Base-by-base conservation (phyloP, 1,284 basidiomycete genomes). In the Salmacisia buchloeana region DNA sequence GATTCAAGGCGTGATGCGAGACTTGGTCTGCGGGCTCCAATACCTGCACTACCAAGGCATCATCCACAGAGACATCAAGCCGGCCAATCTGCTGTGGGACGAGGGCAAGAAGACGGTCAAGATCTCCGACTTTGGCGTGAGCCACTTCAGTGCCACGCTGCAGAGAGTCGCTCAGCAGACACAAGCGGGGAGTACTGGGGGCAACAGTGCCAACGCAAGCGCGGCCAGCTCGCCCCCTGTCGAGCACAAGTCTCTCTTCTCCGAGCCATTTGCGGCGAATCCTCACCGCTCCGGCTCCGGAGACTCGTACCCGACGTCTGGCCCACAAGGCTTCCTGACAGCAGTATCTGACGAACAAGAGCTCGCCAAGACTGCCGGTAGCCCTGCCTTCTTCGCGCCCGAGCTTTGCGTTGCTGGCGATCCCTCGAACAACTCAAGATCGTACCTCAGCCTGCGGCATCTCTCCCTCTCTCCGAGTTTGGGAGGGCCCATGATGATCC, bases 31-130 rank as follows among this genome's bases (percentile, higher is more conserved):
- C 21, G 94, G 94, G 29, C 85, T 98, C 52, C 92, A 96, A 78
- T 97, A 97, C 79, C 82, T 98, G 5, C 94, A 98, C 80, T 87
- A 90, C 75, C 92, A 97, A 78, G 94, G 94, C 38, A 97, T 99
- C 81, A 97, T 98, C 60, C 96, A 99, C 81, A 91, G 96, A 63
- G 96, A 99, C 81, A 97, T 98, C 83, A 98, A 98, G 81, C 96
- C 96, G 12, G 92, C 92, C 64, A 99, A 99, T 80, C 86, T 99
- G 36, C 85, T 99, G 18, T 92, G 90, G 87, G 89, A 90, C 18
- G 84, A 85, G 36, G 88, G 92, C 81, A 36, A 66, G 1, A 86
- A 88, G 54, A 70, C 72, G 49, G 93, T 97, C 82, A 99, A 99
- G 82, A 98, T 99, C 68, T 92, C 90, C 25, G 92, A 94, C 82